Evolutionary conservation across 1,284 basidiomycete species (phyloP).

Genomic region (Marasmius fiardii): DNA sequence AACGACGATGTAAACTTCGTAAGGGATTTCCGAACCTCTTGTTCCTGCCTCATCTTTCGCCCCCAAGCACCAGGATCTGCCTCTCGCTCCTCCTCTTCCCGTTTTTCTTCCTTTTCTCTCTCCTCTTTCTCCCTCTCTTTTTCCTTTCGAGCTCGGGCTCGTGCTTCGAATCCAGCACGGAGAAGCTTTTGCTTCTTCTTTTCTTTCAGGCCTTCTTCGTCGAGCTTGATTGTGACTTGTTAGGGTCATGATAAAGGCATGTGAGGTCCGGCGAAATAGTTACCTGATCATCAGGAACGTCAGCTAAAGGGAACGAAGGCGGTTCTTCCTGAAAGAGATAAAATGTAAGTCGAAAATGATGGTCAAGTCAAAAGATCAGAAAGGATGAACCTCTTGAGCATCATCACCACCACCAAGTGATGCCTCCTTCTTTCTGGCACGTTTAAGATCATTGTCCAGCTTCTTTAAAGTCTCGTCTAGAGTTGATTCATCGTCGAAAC

Average conservation of each 20-base stretch:
- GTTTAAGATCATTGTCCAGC: conserved; percentile 66
- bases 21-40: conserved; percentile 55
- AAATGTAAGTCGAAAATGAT: conserved; percentile 1
- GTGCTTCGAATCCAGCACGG: conserved; percentile 95
- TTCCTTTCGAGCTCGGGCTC: conserved; percentile 82
- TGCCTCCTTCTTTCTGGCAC: conserved; percentile 70
- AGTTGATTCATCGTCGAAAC: conserved; percentile 69
- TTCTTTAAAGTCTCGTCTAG: conserved; percentile 78
- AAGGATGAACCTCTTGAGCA: conserved; percentile 29
- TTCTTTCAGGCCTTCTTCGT: conserved; percentile 92
- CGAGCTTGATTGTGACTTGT: conserved; percentile 53
- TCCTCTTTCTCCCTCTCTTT: conserved; percentile 84
- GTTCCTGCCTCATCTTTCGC: conserved; percentile 65
- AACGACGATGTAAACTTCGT: neutral
- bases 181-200: conserved; percentile 92
- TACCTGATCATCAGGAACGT: conserved; percentile 87
- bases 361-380: conserved; percentile 20
- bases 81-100: conserved; percentile 79
- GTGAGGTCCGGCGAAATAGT: conserved; percentile 13
- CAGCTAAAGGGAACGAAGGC: conserved; percentile 85
- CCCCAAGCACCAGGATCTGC: conserved; percentile 75
- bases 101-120: conserved; percentile 66
- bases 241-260: neutral
- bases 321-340: conserved; percentile 54
- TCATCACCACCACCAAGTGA: conserved; percentile 59